Base-by-base conservation (phyloP, 345 rosid species). In the Euphorbia tirucalli region DNA sequence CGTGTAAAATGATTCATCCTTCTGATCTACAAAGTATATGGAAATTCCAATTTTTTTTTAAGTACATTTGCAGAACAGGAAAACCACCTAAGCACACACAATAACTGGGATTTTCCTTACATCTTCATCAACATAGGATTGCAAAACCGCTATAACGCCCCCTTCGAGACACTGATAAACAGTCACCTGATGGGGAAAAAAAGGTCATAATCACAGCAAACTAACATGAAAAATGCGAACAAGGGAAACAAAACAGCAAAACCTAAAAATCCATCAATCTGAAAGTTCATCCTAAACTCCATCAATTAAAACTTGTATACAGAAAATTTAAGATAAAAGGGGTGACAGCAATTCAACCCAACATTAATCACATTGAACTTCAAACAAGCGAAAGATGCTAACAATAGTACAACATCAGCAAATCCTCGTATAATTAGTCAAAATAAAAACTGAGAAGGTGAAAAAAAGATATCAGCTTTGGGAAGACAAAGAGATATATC, bases 1-100 rank as follows among this genome's bases (percentile, higher is more conserved):
- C 15, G 99, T 90, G 81, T 95, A 90, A 80, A 95, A 95, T 0
- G 97, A 90, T 83, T 95, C 99, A 3, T 92, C 97, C 88, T 92
- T 95, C 99, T 95, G 92, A 83, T 82, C 88, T 83, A 90, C 78
- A 83, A 49, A 79, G 74, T 78, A 87, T 69, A 82, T 71, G 77
- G 76, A 89, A 79, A 80, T 65, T 66, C 82, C 83, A 73, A 79
- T n/a, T 32, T 5, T 28, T 59, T 70, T 46, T 78, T 71, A 79
- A 35, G 63, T 57, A 81, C 70, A 68, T 65, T 74, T 18, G 19
- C 57, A 57, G 54, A 71, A 22, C 15, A 39, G 27, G 27, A n/a
- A 72, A 25, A 41, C 49, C 2, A 58, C 32, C 22, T 35, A 62
- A 73, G 41, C 1, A 49, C 73, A 69, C 11, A 13, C n/a, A 50